A percentile compares a stretch with the other conserved stretches of the same genome.
These are phyloP conservation scores for Auriculariales sp. DNA, from an alignment of 768 basidiomycete genomes.

Conservation along the genomic window DNA sequence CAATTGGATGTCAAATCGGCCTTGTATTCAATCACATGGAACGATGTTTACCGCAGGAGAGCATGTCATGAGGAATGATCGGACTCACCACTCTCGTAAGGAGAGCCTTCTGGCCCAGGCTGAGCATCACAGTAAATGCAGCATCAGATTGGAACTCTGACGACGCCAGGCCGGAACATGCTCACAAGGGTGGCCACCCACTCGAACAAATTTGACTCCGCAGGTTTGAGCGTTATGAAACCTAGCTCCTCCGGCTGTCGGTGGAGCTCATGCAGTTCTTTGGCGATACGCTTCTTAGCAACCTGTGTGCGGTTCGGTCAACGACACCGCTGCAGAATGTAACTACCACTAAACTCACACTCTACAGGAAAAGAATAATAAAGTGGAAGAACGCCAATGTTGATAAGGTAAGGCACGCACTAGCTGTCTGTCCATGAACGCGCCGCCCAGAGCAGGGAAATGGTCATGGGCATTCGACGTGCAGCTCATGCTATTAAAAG, in stretches of 20 bases:
- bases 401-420: too few relatives aligned
- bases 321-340: too few relatives aligned
- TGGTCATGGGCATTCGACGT: too few relatives aligned
- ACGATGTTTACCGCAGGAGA: not conserved
- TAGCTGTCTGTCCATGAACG: too few relatives aligned
- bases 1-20: conserved; percentile 56
- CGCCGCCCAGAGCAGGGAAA: too few relatives aligned
- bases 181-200: conserved; percentile 53
- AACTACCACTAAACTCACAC: too few relatives aligned
- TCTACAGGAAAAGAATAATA: too few relatives aligned
- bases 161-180: not conserved
- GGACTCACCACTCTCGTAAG: conserved; percentile 49
- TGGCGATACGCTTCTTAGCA: conserved; percentile 70
- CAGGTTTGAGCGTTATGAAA: conserved; percentile 49
- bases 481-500: too few relatives aligned
- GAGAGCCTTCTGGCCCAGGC: conserved; percentile 70
- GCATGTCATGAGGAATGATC: not conserved
- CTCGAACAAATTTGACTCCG: conserved; percentile 42
- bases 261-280: conserved; percentile 66
- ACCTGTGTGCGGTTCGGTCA: conserved; percentile 21
- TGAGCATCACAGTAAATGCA: not conserved
- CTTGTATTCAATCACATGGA: not conserved
- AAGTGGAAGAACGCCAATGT: too few relatives aligned
- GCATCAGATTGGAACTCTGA: not conserved
- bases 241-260: conserved; percentile 79